These are phyloP conservation scores for Nepenthes gracilis DNA, from an alignment of 148 eudicot species.

Conservation along the genomic window DNA sequence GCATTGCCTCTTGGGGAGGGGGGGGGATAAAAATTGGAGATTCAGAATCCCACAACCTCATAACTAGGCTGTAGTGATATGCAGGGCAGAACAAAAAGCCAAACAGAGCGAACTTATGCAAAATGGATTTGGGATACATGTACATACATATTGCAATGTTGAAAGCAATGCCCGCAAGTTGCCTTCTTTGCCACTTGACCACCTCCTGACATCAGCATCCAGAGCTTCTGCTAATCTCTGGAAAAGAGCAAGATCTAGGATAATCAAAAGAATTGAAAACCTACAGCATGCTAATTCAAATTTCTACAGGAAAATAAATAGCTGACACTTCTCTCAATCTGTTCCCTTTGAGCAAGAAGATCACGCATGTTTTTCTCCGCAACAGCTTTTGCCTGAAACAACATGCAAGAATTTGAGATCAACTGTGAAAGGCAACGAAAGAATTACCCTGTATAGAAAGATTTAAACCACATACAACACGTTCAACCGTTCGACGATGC, in stretches of 20 bases:
- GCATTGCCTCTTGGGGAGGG: too few relatives aligned
- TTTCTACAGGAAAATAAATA: conserved; percentile 1
- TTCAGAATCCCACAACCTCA: too few relatives aligned
- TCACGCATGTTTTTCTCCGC: conserved; percentile 95
- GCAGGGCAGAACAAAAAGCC: background rate
- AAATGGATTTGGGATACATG: background rate
- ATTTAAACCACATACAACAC: conserved; percentile 53
- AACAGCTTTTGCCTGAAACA: conserved; percentile 82
- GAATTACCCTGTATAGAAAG: background rate
- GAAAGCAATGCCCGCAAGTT: conserved; percentile 63
- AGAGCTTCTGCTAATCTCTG: conserved; percentile 56
- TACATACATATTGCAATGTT: conserved; percentile 58
- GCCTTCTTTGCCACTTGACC: conserved; percentile 71
- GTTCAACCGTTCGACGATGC: conserved; percentile 86
- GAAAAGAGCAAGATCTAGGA: conserved; percentile 11
- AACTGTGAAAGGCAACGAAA: background rate
- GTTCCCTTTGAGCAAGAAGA: conserved; percentile 76
- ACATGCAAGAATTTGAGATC: background rate
- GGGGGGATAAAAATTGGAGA: too few relatives aligned
- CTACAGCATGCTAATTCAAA: conserved; percentile 1
- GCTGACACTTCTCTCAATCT: conserved; percentile 77
- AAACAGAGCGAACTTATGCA: background rate
- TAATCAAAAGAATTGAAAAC: conserved; percentile 1
- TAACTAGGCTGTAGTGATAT: too few relatives aligned
- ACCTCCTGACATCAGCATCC: conserved; percentile 57